Percentiles rank a stretch among this genome's conserved stretches.
Evolutionary conservation across 2,329 filamentous ascomycete genomes (phyloP).

Genomic region (Fusarium penzigii): DNA sequence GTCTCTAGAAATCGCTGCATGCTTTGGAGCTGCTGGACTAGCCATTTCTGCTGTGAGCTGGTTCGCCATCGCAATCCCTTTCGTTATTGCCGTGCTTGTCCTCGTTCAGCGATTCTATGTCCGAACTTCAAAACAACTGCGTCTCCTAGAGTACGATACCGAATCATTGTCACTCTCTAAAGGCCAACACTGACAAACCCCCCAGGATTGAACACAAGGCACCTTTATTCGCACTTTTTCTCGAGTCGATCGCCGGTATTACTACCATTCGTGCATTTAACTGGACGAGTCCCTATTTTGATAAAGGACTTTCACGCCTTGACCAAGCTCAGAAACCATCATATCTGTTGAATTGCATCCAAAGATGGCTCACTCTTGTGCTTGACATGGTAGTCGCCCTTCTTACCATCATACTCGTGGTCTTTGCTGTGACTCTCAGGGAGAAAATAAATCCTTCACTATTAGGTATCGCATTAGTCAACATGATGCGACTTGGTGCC

Average conservation of each 20-base stretch:
- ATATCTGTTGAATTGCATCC: slow-evolving; percentile 53
- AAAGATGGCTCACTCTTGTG: slow-evolving; percentile 54
- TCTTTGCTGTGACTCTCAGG: slow-evolving; percentile 39
- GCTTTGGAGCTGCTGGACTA: slow-evolving; percentile 45
- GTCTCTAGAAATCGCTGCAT: slow-evolving; percentile 29
- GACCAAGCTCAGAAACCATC: slow-evolving; percentile 53
- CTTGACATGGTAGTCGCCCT: slow-evolving; percentile 52
- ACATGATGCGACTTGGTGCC: slow-evolving; percentile 31
- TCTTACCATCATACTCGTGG: slow-evolving; percentile 41
- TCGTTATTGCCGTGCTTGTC: slow-evolving; percentile 43
- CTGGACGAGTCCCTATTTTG: slow-evolving; percentile 38
- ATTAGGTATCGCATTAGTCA: slow-evolving; percentile 40
- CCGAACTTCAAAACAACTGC: slow-evolving; percentile 55
- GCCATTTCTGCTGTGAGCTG: slow-evolving; percentile 46
- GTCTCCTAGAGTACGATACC: slow-evolving; percentile 47
- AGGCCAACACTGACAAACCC: background rate
- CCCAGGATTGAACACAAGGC: slow-evolving; percentile 35
- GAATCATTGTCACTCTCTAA: too few relatives aligned
- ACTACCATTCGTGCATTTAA: slow-evolving; percentile 41
- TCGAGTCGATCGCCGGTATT: slow-evolving; percentile 34
- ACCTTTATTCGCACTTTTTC: slow-evolving; percentile 35
- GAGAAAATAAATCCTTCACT: slow-evolving; percentile 34
- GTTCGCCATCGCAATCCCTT: slow-evolving; percentile 46
- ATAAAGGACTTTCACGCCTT: slow-evolving; percentile 38
- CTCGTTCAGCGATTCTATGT: slow-evolving; percentile 54